Percentiles rank a stretch among this genome's conserved stretches.
Evolutionary conservation across 23 red algal genomes (phyloP).

Genomic region (Cyanidiococcus yangmingshanensis): DNA sequence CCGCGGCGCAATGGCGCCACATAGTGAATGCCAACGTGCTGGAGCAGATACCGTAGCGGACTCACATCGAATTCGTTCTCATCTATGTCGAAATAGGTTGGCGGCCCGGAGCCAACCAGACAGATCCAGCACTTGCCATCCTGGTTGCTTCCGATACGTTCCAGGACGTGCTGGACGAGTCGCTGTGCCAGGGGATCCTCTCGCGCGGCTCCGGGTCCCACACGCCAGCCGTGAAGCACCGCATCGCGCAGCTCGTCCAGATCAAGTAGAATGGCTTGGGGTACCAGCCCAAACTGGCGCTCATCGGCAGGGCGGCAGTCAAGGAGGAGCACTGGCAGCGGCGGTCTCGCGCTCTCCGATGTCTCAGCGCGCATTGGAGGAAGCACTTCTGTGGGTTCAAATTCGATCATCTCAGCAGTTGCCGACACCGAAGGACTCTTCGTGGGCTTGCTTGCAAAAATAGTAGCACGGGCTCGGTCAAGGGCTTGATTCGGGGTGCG

Average conservation of each 20-base stretch:
- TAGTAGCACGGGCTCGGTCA: slow-evolving; percentile 45
- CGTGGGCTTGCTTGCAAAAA: slow-evolving; percentile 24
- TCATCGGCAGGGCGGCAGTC: slow-evolving; percentile 77
- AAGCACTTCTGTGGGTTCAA: slow-evolving; percentile 21
- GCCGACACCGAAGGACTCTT: not conserved
- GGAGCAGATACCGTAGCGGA: slow-evolving; percentile 53
- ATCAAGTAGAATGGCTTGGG: slow-evolving; percentile 51
- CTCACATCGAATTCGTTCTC: slow-evolving; percentile 3
- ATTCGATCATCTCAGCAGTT: slow-evolving; percentile 19
- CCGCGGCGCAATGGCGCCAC: slow-evolving; percentile 73
- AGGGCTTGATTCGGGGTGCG: slow-evolving; percentile 47
- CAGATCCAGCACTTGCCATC: slow-evolving; percentile 54
- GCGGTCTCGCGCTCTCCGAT: not conserved
- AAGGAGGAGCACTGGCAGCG: slow-evolving; percentile 35
- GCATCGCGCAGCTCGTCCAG: slow-evolving; percentile 64
- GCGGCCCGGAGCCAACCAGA: slow-evolving; percentile 63
- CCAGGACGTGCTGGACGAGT: not conserved
- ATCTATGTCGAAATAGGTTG: slow-evolving; percentile 43
- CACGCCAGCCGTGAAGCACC: slow-evolving; percentile 23
- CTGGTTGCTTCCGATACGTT: slow-evolving; percentile 5
- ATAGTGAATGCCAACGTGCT: slow-evolving; percentile 52
- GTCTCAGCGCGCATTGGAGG: not conserved
- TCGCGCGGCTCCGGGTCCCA: not conserved
- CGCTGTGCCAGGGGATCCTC: slow-evolving; percentile 26
- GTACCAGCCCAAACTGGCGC: slow-evolving; percentile 57